Evolutionary conservation across 345 rosid species (phyloP), one percentile per base, ranked within the genome.

Genomic region (Cardamine resedifolia): DNA sequence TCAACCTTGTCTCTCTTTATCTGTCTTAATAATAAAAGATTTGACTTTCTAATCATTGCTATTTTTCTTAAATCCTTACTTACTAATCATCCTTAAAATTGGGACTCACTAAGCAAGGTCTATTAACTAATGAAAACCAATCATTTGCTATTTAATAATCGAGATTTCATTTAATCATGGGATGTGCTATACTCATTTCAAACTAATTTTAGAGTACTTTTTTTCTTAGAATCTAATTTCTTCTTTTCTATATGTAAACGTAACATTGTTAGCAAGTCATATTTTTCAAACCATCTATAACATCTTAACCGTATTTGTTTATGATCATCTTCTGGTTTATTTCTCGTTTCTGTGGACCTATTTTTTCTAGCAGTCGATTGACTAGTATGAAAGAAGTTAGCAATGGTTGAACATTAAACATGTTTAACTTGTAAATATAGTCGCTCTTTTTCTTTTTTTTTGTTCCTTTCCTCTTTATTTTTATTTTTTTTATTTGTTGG

Each of bases 1-100:
- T 33, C 59, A 44, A 34, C 16, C 58, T 75, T 69, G 74, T 69
- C 74, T 62, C 70, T 53, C 74, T 52, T 68, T 20, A 66, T 66
- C 48, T 21, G 14, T 48, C 31, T 15, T 58, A 20, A 56, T 47
- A 48, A n/a, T 63, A 2, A 20, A 69, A 8, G 30, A 57, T 76
- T 38, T 63, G 66, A 64, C 71, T 64, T 70, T 30, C 59, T 38
- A 76, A 76, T 76, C 70, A 69, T 45, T 45, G 14, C 23, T 60
- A 14, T 9, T 44, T 59, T 58, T 49, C 30, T 21, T 16, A 6
- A 30, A 21, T 23, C 49, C 41, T 60, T 57, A 38, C 27, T 50
- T 10, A 33, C 30, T 23, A 73, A 73, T 74, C 66, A 43, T 75
- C 78, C 69, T 59, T 53, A 61, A 33, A 36, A 19, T 26, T 68